These are phyloP conservation scores for Articulospora tetracladia DNA, from an alignment of 495 filamentous ascomycete genomes.

Conservation along the genomic window DNA sequence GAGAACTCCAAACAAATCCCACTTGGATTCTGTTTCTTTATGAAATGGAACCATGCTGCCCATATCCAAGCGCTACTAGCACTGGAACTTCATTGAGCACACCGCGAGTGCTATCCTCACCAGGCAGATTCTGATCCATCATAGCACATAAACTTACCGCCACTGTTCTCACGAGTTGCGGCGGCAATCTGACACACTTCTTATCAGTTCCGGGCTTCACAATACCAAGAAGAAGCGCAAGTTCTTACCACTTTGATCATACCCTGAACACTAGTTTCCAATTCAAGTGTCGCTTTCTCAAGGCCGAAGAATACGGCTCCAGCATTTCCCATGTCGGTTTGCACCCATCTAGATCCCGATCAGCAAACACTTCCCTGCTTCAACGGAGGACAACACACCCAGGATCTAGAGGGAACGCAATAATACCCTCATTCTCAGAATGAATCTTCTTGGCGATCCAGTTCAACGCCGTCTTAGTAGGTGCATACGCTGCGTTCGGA, in stretches of 20 bases:
- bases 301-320: conserved; percentile 4
- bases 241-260: conserved; percentile 13
- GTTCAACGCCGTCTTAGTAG: conserved; percentile 37
- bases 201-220: not conserved
- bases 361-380: not conserved
- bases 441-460: conserved; percentile 36
- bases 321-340: conserved; percentile 19
- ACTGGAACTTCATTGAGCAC: too few relatives aligned
- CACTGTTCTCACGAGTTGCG: conserved; percentile 17
- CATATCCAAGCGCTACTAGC: too few relatives aligned
- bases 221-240: not conserved
- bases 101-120: not conserved
- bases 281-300: conserved; percentile 4
- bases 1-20: too few relatives aligned
- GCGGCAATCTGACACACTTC: conserved; percentile 8
- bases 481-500: conserved; percentile 30
- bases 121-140: not conserved
- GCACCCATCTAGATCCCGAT: conserved; percentile 2
- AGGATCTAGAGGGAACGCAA: conserved; percentile 32
- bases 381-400: conserved; percentile 14
- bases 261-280: conserved; percentile 17
- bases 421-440: conserved; percentile 31
- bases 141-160: conserved; percentile 10
- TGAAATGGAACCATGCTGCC: too few relatives aligned
- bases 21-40: too few relatives aligned